These are phyloP conservation scores for Auricularia sp. DNA, from an alignment of 768 basidiomycete species.

Conservation along the genomic window DNA sequence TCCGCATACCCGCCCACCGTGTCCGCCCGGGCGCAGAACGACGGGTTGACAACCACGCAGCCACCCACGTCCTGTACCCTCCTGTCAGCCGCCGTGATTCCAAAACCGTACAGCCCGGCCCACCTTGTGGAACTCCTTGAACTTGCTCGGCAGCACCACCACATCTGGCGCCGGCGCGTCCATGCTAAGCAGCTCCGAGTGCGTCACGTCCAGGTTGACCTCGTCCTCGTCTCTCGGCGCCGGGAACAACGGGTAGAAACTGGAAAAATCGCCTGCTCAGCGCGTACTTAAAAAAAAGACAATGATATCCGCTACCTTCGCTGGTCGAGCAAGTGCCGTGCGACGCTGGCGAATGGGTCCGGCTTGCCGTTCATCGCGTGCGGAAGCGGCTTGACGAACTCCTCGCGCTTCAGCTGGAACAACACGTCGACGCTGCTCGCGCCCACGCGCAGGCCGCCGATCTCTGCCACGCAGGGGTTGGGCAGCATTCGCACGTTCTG, in stretches of 20 bases:
- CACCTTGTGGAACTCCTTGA: conserved; percentile 89
- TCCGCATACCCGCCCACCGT: not conserved
- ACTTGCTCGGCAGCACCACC: conserved; percentile 73
- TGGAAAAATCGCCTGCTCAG: conserved; percentile 22
- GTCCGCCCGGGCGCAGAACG: conserved; percentile 36
- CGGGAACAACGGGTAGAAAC: conserved; percentile 95
- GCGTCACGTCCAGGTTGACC: conserved; percentile 84
- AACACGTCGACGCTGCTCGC: conserved; percentile 78
- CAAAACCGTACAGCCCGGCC: conserved; percentile 9
- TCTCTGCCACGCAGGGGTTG: conserved; percentile 77
- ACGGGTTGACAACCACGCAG: conserved; percentile 79
- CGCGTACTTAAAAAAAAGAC: not conserved
- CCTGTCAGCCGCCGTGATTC: not conserved
- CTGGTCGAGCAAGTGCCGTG: conserved; percentile 77
- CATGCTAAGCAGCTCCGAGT: conserved; percentile 43
- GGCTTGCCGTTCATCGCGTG: conserved; percentile 26
- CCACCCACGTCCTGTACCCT: conserved; percentile 57
- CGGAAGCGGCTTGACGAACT: conserved; percentile 45
- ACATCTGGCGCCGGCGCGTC: conserved; percentile 65
- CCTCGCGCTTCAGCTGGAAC: conserved; percentile 82
- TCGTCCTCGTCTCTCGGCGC: conserved; percentile 61
- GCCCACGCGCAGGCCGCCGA: conserved; percentile 76
- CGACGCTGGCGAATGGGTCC: conserved; percentile 74
- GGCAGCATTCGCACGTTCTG: conserved; percentile 75
- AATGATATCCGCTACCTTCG: conserved; percentile 45